phyloP scores from a whole-genome alignment of 352 stramenopile genomes.

The Lagenidium giganteum region DNA sequence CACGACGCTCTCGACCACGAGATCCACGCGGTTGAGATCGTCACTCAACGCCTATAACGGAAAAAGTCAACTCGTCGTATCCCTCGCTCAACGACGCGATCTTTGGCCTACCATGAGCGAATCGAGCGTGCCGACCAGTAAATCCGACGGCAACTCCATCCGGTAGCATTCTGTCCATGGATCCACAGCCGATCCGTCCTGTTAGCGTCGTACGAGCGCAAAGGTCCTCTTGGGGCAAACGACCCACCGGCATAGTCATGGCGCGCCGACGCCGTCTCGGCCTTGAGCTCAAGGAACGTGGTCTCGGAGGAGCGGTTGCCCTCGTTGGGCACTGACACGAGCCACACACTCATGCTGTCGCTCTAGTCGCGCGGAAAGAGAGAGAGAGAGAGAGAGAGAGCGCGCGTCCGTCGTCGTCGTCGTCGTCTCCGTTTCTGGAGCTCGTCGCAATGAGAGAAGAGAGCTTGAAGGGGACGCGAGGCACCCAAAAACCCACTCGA shows the following conservation, averaged over 20 bases:
- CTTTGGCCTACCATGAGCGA: conserved; percentile 97
- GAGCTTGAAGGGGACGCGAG: conserved; percentile 12
- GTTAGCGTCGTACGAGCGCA: too few species aligned
- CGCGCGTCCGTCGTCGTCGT: too few species aligned
- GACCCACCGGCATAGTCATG: conserved; percentile 71
- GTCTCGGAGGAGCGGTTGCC: conserved; percentile 74
- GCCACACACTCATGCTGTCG: conserved; percentile 61
- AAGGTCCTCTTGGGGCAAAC: too few species aligned
- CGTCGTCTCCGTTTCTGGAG: conserved; percentile 4
- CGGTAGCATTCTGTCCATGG: conserved; percentile 55
- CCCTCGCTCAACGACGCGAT: conserved; percentile 4
- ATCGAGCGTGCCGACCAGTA: conserved; percentile 97
- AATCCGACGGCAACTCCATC: conserved; percentile 89
- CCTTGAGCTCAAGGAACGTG: conserved; percentile 82
- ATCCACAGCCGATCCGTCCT: conserved; percentile 1
- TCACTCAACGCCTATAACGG: conserved; percentile 75
- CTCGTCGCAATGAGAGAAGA: conserved; percentile 6
- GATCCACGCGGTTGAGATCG: conserved; percentile 95
- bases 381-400: too few species aligned
- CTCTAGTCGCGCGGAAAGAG: conserved; percentile 6
- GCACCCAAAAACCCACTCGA: conserved; percentile 10
- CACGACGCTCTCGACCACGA: conserved; percentile 93
- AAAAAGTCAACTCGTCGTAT: neutral
- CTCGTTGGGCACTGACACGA: conserved; percentile 84
- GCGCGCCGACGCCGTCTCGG: conserved; percentile 72